phyloP scores from a whole-genome alignment of 164 flowering plant species.

The Berberis vulgaris region DNA sequence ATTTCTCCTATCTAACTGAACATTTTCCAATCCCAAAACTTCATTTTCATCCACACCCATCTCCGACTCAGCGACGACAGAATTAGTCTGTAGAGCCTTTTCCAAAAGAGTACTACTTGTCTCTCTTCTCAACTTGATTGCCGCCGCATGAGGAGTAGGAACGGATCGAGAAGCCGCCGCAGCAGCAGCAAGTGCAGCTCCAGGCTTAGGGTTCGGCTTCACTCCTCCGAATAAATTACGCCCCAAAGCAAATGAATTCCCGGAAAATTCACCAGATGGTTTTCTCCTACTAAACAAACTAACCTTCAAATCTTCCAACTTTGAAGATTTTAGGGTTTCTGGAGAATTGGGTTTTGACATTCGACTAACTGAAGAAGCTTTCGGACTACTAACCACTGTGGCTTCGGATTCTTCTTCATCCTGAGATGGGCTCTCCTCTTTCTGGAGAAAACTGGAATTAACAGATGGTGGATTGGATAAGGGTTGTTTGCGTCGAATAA shows the following conservation, averaged over 20 bases:
- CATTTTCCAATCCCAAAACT: conserved; percentile 7
- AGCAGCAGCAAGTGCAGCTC: conserved; percentile 98
- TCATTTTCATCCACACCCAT: conserved; percentile 4
- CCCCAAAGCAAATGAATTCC: conserved; percentile 18
- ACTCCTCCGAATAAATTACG: conserved; percentile 47
- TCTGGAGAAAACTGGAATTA: not conserved
- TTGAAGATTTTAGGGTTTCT: not conserved
- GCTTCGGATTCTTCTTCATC: conserved; percentile 14
- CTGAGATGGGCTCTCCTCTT: conserved; percentile 1
- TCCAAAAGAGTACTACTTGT: conserved; percentile 3
- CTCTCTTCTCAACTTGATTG: conserved; percentile 65
- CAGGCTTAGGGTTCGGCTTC: conserved; percentile 68
- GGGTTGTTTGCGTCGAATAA: conserved; percentile 3
- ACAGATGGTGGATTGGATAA: not conserved
- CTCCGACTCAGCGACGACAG: not conserved
- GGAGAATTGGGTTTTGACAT: conserved; percentile 5
- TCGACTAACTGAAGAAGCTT: conserved; percentile 7
- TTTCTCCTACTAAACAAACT: conserved; percentile 13
- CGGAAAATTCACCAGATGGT: conserved; percentile 17
- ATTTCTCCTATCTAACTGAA: conserved; percentile 6
- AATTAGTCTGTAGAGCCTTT: not conserved
- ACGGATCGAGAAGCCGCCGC: conserved; percentile 77
- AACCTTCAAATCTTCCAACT: conserved; percentile 6
- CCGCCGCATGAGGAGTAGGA: conserved; percentile 78
- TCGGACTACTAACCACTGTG: conserved; percentile 3